Conservation (phyloP, 108 stramenopile genomes). For the Schizochytrium sp. region DNA sequence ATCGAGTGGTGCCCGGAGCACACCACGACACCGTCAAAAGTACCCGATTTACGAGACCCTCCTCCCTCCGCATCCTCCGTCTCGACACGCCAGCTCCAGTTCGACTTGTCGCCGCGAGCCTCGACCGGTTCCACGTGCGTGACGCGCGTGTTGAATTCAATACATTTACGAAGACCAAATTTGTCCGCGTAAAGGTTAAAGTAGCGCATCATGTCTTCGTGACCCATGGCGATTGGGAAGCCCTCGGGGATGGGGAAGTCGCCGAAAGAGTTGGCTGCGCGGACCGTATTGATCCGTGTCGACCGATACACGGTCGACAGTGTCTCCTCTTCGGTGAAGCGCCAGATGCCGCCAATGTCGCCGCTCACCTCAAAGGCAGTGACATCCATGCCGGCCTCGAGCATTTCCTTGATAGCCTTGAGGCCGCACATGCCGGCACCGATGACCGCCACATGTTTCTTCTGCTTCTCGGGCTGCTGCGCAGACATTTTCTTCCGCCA, state of each 20-base stretch:
- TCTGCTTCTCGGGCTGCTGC: neutral
- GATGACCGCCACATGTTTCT: neutral
- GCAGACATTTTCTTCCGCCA: too few relatives aligned
- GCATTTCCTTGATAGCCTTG: neutral
- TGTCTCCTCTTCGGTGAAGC: neutral
- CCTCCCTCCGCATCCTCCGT: neutral
- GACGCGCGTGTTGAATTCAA: neutral
- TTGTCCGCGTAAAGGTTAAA: neutral
- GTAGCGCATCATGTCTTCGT: neutral
- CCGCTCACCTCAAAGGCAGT: neutral
- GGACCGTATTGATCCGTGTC: neutral
- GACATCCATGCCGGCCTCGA: neutral
- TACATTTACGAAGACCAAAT: neutral
- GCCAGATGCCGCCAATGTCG: neutral
- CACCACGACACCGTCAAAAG: neutral
- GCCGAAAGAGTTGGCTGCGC: neutral
- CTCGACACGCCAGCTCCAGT: neutral
- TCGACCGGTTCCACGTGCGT: neutral
- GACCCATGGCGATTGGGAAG: neutral
- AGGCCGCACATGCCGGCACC: neutral
- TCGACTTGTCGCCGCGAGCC: neutral
- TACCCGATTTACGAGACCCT: neutral
- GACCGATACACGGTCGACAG: neutral
- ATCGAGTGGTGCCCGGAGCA: neutral
- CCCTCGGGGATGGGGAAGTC: neutral